Evolutionary conservation across 2,329 filamentous ascomycete genomes (phyloP), one percentile per base, ranked within the genome.

Genomic region (Ramularia endophylla): DNA sequence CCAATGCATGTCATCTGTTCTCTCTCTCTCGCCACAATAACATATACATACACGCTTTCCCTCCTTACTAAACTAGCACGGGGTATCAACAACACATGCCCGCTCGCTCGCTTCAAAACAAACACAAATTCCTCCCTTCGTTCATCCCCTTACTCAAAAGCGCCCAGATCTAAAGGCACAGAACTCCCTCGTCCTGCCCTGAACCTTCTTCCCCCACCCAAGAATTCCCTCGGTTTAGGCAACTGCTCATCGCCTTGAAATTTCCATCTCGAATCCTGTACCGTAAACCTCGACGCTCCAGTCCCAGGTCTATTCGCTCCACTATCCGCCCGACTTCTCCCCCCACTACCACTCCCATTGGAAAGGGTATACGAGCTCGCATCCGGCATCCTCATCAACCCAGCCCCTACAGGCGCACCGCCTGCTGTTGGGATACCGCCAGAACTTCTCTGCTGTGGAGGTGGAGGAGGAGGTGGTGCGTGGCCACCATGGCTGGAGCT

Each of bases 141-240:
- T 36, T 28, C 25, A 9, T 4, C 17, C 12, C 17, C 13, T 47
- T 42, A 72, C 34, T 68, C 64, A 44, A 83, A 73, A 11, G 74
- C 71, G 51, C 72, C 78, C 59, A 98, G 65, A 69, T 97, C 87
- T 55, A 97, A 70, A 20, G 92, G 92, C 53, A 97, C 89, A 70
- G 86, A 95, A 67, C 88, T 95, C 22, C 88, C 90, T 60, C 90
- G 78, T 7, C 92, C 92, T 27, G 92, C 92, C 48, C 90, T 75
- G 65, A 97, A 98, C 61, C 79, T 80, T 62, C 84, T 88, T 15
- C 75, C 68, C 3, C 78, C 80, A n/a, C 83, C 84, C 1, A 73
- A 67, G 59, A 94, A 95, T 2, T 85, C 80, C 56, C 90, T 75
- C 16, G 90, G 90, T 55, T 88, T 90, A 0, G 92, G 90, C 34